phyloP scores from a whole-genome alignment of 2,329 filamentous ascomycete genomes.

The Cladobotryum protrusum region DNA sequence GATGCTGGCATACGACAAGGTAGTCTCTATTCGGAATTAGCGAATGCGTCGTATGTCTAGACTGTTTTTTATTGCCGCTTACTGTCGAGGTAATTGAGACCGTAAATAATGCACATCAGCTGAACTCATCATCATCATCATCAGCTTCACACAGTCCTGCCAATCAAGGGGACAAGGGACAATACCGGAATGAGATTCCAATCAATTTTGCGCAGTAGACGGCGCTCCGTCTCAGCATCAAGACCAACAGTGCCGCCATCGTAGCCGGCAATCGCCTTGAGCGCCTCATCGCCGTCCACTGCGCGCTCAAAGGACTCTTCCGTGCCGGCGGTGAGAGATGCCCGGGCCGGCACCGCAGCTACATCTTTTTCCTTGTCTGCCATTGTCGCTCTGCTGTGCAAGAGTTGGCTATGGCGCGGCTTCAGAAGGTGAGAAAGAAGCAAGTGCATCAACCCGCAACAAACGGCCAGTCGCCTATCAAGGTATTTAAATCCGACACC shows the following conservation, averaged over 20 bases:
- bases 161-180: neutral
- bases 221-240: constrained; percentile 9
- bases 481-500: too few species aligned
- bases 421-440: too few species aligned
- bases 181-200: constrained; percentile 10
- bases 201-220: constrained; percentile 11
- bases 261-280: constrained; percentile 6
- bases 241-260: neutral
- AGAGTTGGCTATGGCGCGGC: too few species aligned
- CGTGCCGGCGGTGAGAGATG: neutral
- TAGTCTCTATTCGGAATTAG: constrained; percentile 9
- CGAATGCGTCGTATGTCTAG: neutral
- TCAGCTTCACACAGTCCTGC: neutral
- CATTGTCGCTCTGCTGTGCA: too few species aligned
- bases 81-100: constrained; percentile 12
- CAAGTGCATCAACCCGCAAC: too few species aligned
- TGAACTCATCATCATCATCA: neutral
- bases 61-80: neutral
- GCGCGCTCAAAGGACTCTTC: neutral
- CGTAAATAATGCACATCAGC: constrained; percentile 11
- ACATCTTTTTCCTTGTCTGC: too few species aligned
- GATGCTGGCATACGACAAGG: constrained; percentile 11
- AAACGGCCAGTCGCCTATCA: too few species aligned
- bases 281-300: constrained; percentile 11
- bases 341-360: neutral